Evolutionary conservation across 2,329 filamentous ascomycete species (phyloP), one percentile per base, ranked within the genome.

Genomic region (Cladosporium halotolerans): DNA sequence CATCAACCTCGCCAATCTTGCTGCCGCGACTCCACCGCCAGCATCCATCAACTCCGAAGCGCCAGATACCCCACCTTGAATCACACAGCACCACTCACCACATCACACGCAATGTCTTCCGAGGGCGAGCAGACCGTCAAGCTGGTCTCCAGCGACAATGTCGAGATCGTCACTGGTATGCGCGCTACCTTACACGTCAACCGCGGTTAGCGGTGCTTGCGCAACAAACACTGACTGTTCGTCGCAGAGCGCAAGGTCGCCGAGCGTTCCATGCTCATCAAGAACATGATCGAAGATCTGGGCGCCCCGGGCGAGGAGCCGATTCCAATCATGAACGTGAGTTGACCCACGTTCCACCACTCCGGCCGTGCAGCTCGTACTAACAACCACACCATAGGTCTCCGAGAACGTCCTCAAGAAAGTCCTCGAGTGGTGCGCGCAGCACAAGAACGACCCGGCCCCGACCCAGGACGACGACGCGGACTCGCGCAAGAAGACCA

Each of bases 351-450:
- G 18, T 14, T 13, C 10, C 36, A 39, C 8, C 36, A 11, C 34
- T n/a, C n/a, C 36, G 16, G 8, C 36, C 32, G 45, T 32, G 13
- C 23, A 19, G 40, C 52, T 4, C 19, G 10, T 31, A 41, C 36
- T 41, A 19, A n/a, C 33, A 55, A 51, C 31, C 36, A 73, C 63
- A 50, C 38, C 39, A 28, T 63, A 78, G 75, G 89, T 97, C 62
- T 96, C 95, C 70, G 91, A 96, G 70, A 82, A 89, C 2, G 93
- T 99, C 38, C 80, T 99, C 36, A 85, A 86, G 71, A 99, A 99
- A 76, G 93, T 99, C 32, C 85, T 99, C 64, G 93, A 97, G 73
- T 99, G 93, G 93, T 97, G 93, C 77, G 83, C 88, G 60, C 89
- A 96, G 70, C 93, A 99, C 81, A 88, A 88, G 72, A 83, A 84